Base-by-base conservation (phyloP, 805 yeast genomes). In the Starmerella etchellsii region DNA sequence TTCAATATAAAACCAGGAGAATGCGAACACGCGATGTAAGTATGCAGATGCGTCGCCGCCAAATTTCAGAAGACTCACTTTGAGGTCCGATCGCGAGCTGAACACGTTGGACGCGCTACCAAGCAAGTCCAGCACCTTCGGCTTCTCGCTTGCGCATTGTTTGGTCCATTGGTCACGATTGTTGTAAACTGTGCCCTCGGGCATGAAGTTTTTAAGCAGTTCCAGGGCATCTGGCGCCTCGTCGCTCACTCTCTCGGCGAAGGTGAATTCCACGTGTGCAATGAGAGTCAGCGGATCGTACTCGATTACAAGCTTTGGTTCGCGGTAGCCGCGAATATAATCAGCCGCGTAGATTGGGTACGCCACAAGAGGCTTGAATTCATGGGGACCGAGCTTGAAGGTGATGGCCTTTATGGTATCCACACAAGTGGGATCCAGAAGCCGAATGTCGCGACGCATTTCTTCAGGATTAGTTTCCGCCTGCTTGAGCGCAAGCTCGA, bases 271-370 rank as follows among this genome's bases (percentile, higher is more conserved):
- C 38, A 84, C 61, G 39, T 80, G 74, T 10, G 96, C 94, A 32
- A 71, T 66, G 55, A 87, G 72, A 0, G 91, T 78, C 35, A 68
- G 63, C 29, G 80, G 72, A 55, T 87, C 94, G 57, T 82, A 82
- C 15, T 79, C 74, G n/a, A 71, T 49, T 46, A 47, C 20, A 27
- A 91, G 74, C 25, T 66, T 66, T 28, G 87, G 64, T 50, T 74
- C 79, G 49, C 77, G 70, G 57, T 74, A 91, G 2, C 98, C 98
- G 54, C 77, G 83, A 1, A 91, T 76, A 40, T 77, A 77, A 56
- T 91, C 98, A 1, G 84, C 70, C 36, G 85, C 94, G 66, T 74
- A 91, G 10, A 91, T 79, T 2, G 96, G 94, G 58, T 91, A 91
- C 1, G 97, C 88, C 62, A 83, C 85, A 13, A 64, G 54, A 0